Conservation (phyloP, 768 basidiomycete genomes). For the Kockovaella imperatae region DNA sequence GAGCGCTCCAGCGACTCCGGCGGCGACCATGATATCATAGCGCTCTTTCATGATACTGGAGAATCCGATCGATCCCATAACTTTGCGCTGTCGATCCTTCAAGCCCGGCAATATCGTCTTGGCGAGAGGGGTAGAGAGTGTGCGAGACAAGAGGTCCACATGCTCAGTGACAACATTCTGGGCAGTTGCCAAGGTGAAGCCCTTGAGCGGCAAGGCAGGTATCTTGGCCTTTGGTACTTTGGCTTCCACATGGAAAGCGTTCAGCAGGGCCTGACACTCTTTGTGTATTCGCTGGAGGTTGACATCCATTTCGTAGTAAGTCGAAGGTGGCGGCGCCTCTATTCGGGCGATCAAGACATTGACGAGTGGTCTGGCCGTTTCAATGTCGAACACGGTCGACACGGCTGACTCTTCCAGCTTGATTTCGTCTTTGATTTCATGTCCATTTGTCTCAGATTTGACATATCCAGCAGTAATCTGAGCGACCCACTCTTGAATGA, state of each 20-base stretch:
- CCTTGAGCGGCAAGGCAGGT: constrained; percentile 66
- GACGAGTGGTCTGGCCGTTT: constrained; percentile 62
- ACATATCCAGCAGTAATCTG: no score
- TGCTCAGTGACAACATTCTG: constrained; percentile 61
- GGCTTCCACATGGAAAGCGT: constrained; percentile 74
- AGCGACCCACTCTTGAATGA: constrained; percentile 85
- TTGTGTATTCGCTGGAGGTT: constrained; percentile 68
- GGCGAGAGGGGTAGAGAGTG: constrained; percentile 60
- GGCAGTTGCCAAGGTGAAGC: constrained; percentile 77
- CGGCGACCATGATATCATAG: constrained; percentile 77
- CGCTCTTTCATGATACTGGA: constrained; percentile 75
- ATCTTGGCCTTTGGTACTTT: constrained; percentile 73
- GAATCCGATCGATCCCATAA: constrained; percentile 64
- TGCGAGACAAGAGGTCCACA: constrained; percentile 67
- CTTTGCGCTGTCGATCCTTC: constrained; percentile 63
- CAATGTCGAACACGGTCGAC: constrained; percentile 38
- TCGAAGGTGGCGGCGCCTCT: constrained; percentile 63
- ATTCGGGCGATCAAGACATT: constrained; percentile 63
- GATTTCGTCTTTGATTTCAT: constrained; percentile 10
- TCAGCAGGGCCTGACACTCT: constrained; percentile 73
- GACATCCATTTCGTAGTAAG: constrained; percentile 85
- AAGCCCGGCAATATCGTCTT: constrained; percentile 68
- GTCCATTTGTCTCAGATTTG: no score
- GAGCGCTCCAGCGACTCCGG: constrained; percentile 83
- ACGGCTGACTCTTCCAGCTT: constrained; percentile 50